A percentile compares a stretch with the other conserved stretches of the same genome.
phyloP scores from a whole-genome alignment of 169 alveolate species.

The Eimeria necatrix region DNA sequence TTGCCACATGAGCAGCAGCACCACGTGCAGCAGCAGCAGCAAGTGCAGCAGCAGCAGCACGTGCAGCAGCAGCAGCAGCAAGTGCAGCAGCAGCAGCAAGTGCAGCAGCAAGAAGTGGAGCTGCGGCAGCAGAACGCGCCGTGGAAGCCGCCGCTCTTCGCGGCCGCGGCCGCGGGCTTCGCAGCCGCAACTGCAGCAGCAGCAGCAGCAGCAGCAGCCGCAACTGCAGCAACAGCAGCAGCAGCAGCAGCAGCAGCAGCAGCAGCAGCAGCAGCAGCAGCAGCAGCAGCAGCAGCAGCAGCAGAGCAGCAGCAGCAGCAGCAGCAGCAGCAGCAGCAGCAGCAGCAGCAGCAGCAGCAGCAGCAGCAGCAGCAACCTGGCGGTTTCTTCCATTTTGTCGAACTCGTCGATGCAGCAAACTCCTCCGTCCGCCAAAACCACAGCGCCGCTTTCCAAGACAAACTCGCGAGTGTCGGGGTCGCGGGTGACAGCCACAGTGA shows the following conservation, averaged over 20 bases:
- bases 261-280: conserved; percentile 83
- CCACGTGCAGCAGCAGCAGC: too few relatives aligned
- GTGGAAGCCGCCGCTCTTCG: too few relatives aligned
- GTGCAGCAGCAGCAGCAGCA: too few relatives aligned
- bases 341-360: conserved; percentile 85
- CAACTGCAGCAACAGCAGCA: conserved; percentile 96
- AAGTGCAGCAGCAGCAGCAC: too few relatives aligned
- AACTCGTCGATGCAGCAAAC: conserved; percentile 99
- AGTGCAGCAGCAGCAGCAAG: too few relatives aligned
- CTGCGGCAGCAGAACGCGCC: too few relatives aligned
- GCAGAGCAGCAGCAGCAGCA: conserved; percentile 83
- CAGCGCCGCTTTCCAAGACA: conserved; percentile 99
- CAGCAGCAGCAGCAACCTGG: conserved; percentile 81
- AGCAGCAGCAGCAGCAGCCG: conserved; percentile 85
- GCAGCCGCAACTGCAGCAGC: too few relatives aligned
- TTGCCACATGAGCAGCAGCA: too few relatives aligned
- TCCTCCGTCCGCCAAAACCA: conserved; percentile 97
- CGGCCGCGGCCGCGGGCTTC: too few relatives aligned
- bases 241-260: conserved; percentile 84
- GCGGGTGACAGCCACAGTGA: conserved; percentile 98
- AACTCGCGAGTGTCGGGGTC: conserved; percentile 98
- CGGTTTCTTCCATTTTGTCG: conserved; percentile 96
- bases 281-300: conserved; percentile 86
- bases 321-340: conserved; percentile 86
- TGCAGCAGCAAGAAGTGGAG: too few relatives aligned